Evolutionary conservation across 176 grass and related monocot species (phyloP), one percentile per base, ranked within the genome.

Genomic region (Phoenix roebelenii): DNA sequence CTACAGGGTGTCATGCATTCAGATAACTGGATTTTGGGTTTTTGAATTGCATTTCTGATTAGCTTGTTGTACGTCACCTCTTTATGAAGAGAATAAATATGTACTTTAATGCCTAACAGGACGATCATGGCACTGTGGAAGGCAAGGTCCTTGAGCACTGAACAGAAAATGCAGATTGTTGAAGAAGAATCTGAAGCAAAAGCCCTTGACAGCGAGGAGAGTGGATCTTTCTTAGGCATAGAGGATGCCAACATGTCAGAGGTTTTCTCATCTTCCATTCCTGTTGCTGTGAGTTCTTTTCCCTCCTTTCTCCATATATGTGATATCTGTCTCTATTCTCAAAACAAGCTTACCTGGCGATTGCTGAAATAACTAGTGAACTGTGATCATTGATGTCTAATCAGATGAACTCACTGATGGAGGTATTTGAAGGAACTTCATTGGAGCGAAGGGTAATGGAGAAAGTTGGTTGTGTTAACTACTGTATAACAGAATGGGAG

Each of bases 41-140:
- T 44, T 44, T 44, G 12, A 44, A 12, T 12, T 44, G 35, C 7
- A 44, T 44, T 44, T 44, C 10, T 44, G 35, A 9, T 44, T 10
- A 12, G 35, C 0, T 0, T 44, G 35, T 44, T 44, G 2, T 44
- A 44, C 10, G 7, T 44, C 35, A 14, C 35, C 10, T 44, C 9
- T 44, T 12, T 2, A 14, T 44, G 35, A 12, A 12, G 35, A 44
- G 35, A 44, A 3, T 44, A 44, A 44, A 12, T 10, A 44, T 23
- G 7, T 5, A 51, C 15, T 64, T 29, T 3, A 32, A 67, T 83
- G n/a, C 56, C 51, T 72, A 73, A 48, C 67, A 96, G 92, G 77
- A 96, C 92, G 69, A 90, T 96, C 59, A 80, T 88, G 84, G 87
- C 84, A 25, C 72, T 97, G 22, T 97, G 93, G 93, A 97, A 77